phyloP scores from a whole-genome alignment of 2,329 filamentous ascomycete species.

The Diaporthe longicolla region DNA sequence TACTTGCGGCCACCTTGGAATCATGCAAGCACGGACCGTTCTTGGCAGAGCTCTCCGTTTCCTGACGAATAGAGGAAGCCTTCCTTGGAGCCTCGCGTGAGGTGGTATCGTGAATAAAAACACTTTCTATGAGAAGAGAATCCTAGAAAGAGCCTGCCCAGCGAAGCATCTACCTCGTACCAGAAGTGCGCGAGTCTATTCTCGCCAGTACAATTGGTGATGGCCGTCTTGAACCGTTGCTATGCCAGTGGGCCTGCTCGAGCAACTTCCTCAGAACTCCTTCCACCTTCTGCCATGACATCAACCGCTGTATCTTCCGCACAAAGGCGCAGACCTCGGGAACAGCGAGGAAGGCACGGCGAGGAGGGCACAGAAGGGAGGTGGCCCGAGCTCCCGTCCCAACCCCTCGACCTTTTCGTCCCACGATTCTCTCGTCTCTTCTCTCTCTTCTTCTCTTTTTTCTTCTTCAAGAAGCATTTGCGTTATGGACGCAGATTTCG shows the following conservation, averaged over 20 bases:
- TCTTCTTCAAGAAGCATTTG: constrained; percentile 26
- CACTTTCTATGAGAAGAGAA: neutral
- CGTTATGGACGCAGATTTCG: constrained; percentile 12
- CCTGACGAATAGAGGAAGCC: neutral
- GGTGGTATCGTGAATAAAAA: too few species aligned
- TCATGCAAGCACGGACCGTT: neutral
- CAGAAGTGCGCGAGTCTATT: neutral
- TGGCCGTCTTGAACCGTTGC: neutral
- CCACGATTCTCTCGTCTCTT: neutral
- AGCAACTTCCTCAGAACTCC: neutral
- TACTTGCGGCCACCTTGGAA: neutral
- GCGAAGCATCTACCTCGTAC: neutral
- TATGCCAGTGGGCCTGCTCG: fast-evolving
- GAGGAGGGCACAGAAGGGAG: neutral
- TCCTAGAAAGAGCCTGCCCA: neutral
- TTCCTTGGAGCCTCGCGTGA: neutral
- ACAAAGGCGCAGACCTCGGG: neutral
- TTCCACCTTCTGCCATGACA: neutral
- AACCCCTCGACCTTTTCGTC: neutral
- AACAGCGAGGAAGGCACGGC: neutral
- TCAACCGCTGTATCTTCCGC: neutral
- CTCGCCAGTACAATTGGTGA: neutral
- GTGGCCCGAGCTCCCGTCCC: neutral
- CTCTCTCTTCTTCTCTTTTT: neutral
- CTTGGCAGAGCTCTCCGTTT: neutral